Evolutionary conservation across 2,329 filamentous ascomycete genomes (phyloP).

Genomic region (Dothistroma pini): DNA sequence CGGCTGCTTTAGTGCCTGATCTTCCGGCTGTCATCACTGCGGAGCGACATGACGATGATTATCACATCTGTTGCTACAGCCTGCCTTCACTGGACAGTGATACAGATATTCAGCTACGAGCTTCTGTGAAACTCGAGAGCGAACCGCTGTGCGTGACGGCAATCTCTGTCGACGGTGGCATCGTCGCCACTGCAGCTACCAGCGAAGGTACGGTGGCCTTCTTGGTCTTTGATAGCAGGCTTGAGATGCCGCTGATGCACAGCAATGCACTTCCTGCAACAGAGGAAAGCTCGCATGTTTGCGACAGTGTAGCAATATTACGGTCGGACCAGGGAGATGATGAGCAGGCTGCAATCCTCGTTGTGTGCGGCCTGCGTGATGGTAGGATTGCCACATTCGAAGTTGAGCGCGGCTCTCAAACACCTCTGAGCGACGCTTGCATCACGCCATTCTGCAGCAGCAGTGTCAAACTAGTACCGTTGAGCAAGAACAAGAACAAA

Average conservation of each 20-base stretch:
- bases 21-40: conserved; percentile 19
- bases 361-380: conserved; percentile 31
- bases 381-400: conserved; percentile 24
- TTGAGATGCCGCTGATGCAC: conserved; percentile 2
- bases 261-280: conserved; percentile 5
- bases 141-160: conserved; percentile 21
- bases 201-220: conserved; percentile 14
- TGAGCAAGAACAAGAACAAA: conserved; percentile 10
- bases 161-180: not conserved
- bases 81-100: conserved; percentile 10
- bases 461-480: conserved; percentile 25
- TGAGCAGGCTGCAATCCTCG: conserved; percentile 10
- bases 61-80: conserved; percentile 13
- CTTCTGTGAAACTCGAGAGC: not conserved
- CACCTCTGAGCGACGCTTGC: conserved; percentile 10
- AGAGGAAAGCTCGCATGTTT: conserved; percentile 13
- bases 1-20: conserved; percentile 23
- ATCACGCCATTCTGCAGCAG: conserved; percentile 24
- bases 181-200: conserved; percentile 15
- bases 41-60: conserved; percentile 10
- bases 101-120: conserved; percentile 1
- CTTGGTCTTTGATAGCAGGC: conserved; percentile 4
- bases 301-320: conserved; percentile 28
- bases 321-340: not conserved
- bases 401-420: conserved; percentile 8